These are phyloP conservation scores for Ceratobasidium sp. DNA, from an alignment of 1,284 basidiomycete genomes.

Conservation along the genomic window DNA sequence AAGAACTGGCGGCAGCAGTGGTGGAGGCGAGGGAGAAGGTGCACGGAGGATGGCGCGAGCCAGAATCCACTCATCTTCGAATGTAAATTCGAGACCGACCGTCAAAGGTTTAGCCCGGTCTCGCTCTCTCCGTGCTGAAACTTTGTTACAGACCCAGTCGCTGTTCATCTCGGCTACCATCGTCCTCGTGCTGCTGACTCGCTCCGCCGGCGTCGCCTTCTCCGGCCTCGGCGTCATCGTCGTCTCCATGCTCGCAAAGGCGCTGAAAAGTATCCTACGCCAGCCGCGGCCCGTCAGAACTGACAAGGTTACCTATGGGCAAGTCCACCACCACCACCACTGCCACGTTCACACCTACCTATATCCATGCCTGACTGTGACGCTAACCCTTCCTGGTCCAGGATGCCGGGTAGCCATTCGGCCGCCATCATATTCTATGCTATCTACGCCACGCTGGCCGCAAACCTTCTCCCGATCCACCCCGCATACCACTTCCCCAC, in stretches of 20 bases:
- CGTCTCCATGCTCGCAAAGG: slow-evolving; percentile 74
- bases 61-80: no score
- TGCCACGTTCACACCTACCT: slow-evolving; percentile 47
- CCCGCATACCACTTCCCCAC: slow-evolving; percentile 57
- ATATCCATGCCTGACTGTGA: no score
- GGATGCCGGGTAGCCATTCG: slow-evolving; percentile 91
- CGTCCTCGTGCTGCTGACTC: slow-evolving; percentile 67
- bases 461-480: slow-evolving; percentile 63
- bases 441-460: slow-evolving; percentile 71
- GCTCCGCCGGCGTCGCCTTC: slow-evolving; percentile 73
- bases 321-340: slow-evolving; percentile 48
- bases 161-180: slow-evolving; percentile 36
- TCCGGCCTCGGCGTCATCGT: slow-evolving; percentile 72
- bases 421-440: slow-evolving; percentile 78
- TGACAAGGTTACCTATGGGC: slow-evolving; percentile 73
- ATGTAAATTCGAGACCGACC: no score
- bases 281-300: slow-evolving; percentile 73
- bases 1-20: no score
- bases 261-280: slow-evolving; percentile 71
- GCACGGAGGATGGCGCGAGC: no score
- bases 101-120: no score
- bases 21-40: no score
- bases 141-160: slow-evolving; percentile 37
- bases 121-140: no score
- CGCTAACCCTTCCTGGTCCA: no score